A percentile compares a stretch with the other conserved stretches of the same genome.
These are phyloP conservation scores for Pseudogymnoascus sp. DNA, from an alignment of 2,329 filamentous ascomycete genomes.

Conservation along the genomic window DNA sequence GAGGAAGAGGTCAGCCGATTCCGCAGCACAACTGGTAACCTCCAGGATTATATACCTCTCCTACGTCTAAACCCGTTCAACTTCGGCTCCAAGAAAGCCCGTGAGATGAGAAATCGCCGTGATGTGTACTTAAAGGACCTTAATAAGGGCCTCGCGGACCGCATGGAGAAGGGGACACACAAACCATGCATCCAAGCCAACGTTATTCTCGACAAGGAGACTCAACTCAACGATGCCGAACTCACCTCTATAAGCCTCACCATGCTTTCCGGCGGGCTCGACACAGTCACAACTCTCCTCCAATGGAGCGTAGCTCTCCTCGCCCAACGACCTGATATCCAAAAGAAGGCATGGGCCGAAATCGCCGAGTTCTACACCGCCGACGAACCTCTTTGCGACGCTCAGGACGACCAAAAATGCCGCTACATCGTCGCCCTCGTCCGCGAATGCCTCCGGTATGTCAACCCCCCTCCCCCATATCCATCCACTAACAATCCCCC, in stretches of 20 bases:
- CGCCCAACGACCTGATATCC: conserved; percentile 53
- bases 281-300: conserved; percentile 59
- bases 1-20: conserved; percentile 55
- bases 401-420: conserved; percentile 56
- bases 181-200: conserved; percentile 62
- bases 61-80: conserved; percentile 55
- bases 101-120: conserved; percentile 51
- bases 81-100: conserved; percentile 48
- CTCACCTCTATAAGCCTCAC: conserved; percentile 59
- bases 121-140: conserved; percentile 53
- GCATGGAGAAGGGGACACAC: conserved; percentile 53
- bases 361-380: conserved; percentile 48
- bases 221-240: conserved; percentile 54
- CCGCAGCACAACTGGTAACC: conserved; percentile 51
- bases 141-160: conserved; percentile 51
- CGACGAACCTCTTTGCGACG: conserved; percentile 50
- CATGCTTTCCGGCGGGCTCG: conserved; percentile 61
- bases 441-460: conserved; percentile 49
- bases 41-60: conserved; percentile 55
- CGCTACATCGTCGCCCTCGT: conserved; percentile 57
- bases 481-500: conserved; percentile 11
- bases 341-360: conserved; percentile 50
- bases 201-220: conserved; percentile 56
- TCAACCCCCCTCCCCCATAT: neutral
- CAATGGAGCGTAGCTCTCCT: conserved; percentile 59